Percentiles rank a stretch among this genome's conserved stretches.
Evolutionary conservation across 2,329 filamentous ascomycete species (phyloP).

Genomic region (Trichoderma endophyticum): DNA sequence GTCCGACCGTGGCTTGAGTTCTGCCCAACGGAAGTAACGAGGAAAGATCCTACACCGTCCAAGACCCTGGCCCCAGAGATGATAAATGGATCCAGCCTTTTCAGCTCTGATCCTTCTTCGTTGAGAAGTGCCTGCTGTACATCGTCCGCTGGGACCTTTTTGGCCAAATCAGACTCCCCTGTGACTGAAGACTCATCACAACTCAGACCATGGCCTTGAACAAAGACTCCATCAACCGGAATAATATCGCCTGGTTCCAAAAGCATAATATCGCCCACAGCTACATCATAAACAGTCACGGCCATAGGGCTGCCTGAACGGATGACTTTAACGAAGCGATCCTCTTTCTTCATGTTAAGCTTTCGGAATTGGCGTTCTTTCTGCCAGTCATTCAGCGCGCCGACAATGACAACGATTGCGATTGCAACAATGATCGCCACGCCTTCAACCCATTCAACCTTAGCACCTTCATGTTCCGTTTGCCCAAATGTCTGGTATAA

Average conservation of each 20-base stretch:
- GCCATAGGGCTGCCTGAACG: slow-evolving; percentile 63
- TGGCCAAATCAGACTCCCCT: slow-evolving; percentile 69
- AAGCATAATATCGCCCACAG: slow-evolving; percentile 68
- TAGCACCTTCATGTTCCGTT: slow-evolving; percentile 39
- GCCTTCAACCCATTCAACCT: slow-evolving; percentile 65
- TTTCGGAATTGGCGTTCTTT: slow-evolving; percentile 64
- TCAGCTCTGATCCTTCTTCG: slow-evolving; percentile 41
- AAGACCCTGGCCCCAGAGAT: slow-evolving; percentile 53
- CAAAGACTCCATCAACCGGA: slow-evolving; percentile 68
- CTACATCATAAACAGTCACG: slow-evolving; percentile 63
- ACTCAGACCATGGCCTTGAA: slow-evolving; percentile 51
- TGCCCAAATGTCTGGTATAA: slow-evolving; percentile 61
- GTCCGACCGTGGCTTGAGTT: slow-evolving; percentile 54
- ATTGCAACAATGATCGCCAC: slow-evolving; percentile 50
- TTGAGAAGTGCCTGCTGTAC: slow-evolving; percentile 46
- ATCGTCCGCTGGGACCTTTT: slow-evolving; percentile 59
- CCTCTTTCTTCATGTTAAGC: slow-evolving; percentile 60
- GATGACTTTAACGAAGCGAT: slow-evolving; percentile 63
- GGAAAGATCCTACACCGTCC: slow-evolving; percentile 48
- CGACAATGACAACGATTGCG: slow-evolving; percentile 58
- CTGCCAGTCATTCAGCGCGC: slow-evolving; percentile 64
- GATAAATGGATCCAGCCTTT: slow-evolving; percentile 63
- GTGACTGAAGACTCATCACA: slow-evolving; percentile 74
- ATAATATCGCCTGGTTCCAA: slow-evolving; percentile 68
- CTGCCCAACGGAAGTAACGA: slow-evolving; percentile 54